Evolutionary conservation across 371 early-diverging fungal genomes (phyloP).

Genomic region (Syncephalastrum monosporum): DNA sequence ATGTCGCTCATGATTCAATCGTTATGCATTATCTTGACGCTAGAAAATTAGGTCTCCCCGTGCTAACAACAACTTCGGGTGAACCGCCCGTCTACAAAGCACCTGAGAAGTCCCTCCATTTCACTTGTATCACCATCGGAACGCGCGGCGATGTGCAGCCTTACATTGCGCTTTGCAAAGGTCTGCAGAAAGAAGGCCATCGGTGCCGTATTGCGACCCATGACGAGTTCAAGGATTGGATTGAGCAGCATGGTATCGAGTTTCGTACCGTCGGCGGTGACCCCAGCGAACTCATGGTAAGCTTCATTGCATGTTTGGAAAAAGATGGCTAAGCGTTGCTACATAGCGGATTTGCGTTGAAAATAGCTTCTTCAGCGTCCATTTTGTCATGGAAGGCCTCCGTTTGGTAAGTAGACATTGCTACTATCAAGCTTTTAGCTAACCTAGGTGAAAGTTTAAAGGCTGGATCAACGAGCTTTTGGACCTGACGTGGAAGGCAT

Average conservation of each 20-base stretch:
- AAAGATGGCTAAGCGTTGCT: conserved; percentile 1
- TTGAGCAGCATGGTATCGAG: conserved; percentile 75
- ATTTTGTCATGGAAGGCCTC: conserved; percentile 67
- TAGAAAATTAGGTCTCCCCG: conserved; percentile 14
- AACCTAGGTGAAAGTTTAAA: conserved; percentile 40
- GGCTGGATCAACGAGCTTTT: conserved; percentile 78
- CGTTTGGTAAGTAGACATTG: conserved; percentile 31
- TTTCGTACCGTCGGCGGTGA: conserved; percentile 73
- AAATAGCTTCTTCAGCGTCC: conserved; percentile 72
- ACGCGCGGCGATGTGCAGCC: conserved; percentile 88
- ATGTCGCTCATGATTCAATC: not conserved
- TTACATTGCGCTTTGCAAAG: conserved; percentile 80
- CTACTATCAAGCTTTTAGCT: not conserved
- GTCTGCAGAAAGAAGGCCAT: conserved; percentile 72
- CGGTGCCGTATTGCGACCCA: conserved; percentile 76
- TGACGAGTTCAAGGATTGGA: conserved; percentile 73
- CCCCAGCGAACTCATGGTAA: conserved; percentile 66
- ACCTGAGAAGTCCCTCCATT: conserved; percentile 57
- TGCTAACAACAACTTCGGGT: conserved; percentile 13
- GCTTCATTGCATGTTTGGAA: not conserved
- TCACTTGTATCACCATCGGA: conserved; percentile 84
- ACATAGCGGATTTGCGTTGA: conserved; percentile 72
- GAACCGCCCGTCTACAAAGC: conserved; percentile 12
- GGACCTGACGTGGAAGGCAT: conserved; percentile 68
- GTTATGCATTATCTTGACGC: not conserved